phyloP scores from a whole-genome alignment of 306 rosid species.

The Gastrolobium bilobum region DNA sequence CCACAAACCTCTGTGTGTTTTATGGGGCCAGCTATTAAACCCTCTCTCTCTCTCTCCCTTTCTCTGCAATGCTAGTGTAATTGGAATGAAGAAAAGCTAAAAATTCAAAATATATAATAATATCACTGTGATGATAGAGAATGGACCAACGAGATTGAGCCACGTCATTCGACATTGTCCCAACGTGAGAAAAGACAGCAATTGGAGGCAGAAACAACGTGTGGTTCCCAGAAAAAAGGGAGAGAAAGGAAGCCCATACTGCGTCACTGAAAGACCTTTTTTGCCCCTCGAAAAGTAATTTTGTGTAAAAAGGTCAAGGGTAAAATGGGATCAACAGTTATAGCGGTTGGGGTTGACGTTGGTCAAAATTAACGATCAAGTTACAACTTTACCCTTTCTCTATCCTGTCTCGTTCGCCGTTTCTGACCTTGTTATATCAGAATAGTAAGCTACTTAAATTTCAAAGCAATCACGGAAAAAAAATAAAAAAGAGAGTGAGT shows the following conservation, averaged over 20 bases:
- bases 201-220: background rate
- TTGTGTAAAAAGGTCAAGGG: background rate
- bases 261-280: background rate
- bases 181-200: slow-evolving; percentile 12
- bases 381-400: background rate
- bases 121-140: background rate
- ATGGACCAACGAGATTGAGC: background rate
- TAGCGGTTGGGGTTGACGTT: background rate
- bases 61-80: background rate
- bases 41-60: background rate
- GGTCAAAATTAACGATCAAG: background rate
- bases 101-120: background rate
- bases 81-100: too few species aligned
- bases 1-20: background rate
- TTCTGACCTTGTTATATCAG: slow-evolving; percentile 29
- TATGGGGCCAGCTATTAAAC: background rate
- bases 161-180: slow-evolving; percentile 33
- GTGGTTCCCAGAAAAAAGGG: slow-evolving; percentile 43
- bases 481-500: background rate
- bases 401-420: background rate
- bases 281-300: background rate
- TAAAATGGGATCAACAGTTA: background rate
- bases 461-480: too few species aligned
- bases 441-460: too few species aligned
- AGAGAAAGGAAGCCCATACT: background rate